Percentiles rank a stretch among this genome's conserved stretches.
Evolutionary conservation across 176 grass and related monocot species (phyloP).

Genomic region (Cenchrus purpureus): DNA sequence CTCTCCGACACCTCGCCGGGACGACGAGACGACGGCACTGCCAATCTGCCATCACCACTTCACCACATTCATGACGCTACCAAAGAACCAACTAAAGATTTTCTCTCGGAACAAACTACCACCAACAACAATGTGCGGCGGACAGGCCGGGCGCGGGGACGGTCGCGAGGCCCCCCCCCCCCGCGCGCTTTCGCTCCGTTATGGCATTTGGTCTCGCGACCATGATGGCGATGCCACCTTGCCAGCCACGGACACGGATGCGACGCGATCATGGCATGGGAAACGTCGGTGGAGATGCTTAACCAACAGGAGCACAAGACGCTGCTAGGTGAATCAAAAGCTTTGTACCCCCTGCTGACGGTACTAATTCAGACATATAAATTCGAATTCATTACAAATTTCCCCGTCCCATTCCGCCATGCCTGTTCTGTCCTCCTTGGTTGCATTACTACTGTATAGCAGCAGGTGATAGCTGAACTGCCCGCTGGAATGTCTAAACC

Average conservation of each 20-base stretch:
- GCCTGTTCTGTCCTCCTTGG: too few relatives aligned
- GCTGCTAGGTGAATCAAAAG: neutral
- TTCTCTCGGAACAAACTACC: too few relatives aligned
- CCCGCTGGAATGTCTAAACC: neutral
- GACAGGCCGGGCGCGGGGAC: neutral
- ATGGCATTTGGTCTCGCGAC: neutral
- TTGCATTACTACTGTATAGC: too few relatives aligned
- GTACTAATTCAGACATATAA: neutral
- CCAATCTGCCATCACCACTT: neutral
- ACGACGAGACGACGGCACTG: neutral
- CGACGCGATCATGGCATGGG: neutral
- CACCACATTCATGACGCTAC: slow-evolving; percentile 14
- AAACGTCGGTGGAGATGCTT: slow-evolving; percentile 38
- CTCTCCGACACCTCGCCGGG: slow-evolving; percentile 22
- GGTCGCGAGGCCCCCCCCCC: neutral
- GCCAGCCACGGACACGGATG: neutral
- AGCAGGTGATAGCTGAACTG: neutral
- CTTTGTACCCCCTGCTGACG: neutral
- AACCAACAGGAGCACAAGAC: neutral
- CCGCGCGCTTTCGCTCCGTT: neutral
- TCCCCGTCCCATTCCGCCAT: neutral
- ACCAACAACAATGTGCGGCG: too few relatives aligned
- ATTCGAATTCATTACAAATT: neutral
- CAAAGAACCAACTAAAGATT: neutral
- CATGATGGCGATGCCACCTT: neutral